Conservation (phyloP, 2,329 filamentous ascomycete species). For the Myriangium duriaei region DNA sequence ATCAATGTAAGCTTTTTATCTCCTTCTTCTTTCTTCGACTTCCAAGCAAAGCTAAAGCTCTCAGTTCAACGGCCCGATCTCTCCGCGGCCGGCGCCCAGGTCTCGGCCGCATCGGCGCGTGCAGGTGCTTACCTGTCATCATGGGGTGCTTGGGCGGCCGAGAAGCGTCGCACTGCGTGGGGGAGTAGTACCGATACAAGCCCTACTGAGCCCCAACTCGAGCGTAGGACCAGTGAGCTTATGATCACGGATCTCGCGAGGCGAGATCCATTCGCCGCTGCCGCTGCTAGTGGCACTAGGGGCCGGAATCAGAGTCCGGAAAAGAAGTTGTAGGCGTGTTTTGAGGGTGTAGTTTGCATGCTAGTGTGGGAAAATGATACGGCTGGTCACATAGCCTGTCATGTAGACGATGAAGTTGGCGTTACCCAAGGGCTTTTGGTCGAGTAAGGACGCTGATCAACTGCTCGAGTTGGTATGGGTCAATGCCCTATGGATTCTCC, state of each 20-base stretch:
- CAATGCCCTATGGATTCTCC: no score
- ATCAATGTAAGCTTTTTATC: background rate
- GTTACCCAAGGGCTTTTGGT: no score
- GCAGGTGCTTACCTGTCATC: conserved; percentile 52
- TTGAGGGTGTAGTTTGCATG: no score
- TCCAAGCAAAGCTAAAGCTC: no score
- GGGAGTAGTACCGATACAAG: conserved; percentile 1
- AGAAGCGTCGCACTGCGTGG: conserved; percentile 54
- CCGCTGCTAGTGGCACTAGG: background rate
- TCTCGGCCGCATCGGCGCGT: conserved; percentile 40
- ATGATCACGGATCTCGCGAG: background rate
- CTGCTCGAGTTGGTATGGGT: no score
- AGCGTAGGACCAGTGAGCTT: background rate
- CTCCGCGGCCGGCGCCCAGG: conserved; percentile 41
- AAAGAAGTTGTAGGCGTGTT: background rate
- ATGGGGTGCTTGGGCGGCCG: conserved; percentile 54
- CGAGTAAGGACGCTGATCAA: no score
- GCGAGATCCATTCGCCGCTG: background rate
- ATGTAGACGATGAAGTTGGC: no score
- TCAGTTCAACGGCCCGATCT: conserved; percentile 34
- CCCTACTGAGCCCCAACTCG: background rate
- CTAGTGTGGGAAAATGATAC: no score
- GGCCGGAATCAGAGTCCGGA: background rate
- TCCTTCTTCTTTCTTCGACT: no score
- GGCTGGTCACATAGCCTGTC: no score